Conservation (phyloP, 225 moss, liverwort and hornwort genomes). For the Physcomitrium patens region DNA sequence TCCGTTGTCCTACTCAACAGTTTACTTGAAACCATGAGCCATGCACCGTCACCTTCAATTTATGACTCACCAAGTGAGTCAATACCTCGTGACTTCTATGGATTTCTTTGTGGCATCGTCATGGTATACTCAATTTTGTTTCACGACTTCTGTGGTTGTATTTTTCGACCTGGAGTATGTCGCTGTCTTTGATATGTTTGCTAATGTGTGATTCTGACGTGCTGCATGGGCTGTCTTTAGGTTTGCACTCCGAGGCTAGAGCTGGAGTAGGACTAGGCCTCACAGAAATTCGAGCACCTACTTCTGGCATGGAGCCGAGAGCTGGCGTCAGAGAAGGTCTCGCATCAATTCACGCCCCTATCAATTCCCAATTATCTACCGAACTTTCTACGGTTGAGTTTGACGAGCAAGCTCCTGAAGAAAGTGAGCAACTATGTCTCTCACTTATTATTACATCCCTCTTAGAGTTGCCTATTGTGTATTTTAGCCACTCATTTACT, state of each 20-base stretch:
- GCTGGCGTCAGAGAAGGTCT: conserved; percentile 57
- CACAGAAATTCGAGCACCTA: conserved; percentile 46
- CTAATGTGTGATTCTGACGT: neutral
- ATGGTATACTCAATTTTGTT: neutral
- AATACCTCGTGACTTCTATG: neutral
- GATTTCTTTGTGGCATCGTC: conserved; percentile 5
- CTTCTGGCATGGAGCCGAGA: conserved; percentile 35
- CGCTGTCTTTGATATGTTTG: neutral
- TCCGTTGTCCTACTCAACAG: conserved; percentile 36
- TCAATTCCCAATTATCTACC: conserved; percentile 49
- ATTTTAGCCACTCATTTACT: conserved; percentile 2
- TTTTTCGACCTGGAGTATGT: neutral
- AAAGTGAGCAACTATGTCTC: conserved; percentile 25
- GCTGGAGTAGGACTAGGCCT: conserved; percentile 64
- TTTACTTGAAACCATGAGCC: conserved; percentile 35
- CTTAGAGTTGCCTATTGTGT: neutral
- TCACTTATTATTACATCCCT: neutral
- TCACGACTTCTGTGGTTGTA: too few species aligned
- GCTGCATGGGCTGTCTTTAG: conserved; percentile 20
- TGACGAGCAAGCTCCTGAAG: conserved; percentile 13
- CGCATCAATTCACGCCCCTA: conserved; percentile 43
- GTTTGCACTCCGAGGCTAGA: conserved; percentile 34
- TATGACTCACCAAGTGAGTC: conserved; percentile 31
- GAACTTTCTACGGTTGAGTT: conserved; percentile 28
- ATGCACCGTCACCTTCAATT: conserved; percentile 35